Conservation (phyloP, 139 green algal species). For the Bryopsis sp. region DNA sequence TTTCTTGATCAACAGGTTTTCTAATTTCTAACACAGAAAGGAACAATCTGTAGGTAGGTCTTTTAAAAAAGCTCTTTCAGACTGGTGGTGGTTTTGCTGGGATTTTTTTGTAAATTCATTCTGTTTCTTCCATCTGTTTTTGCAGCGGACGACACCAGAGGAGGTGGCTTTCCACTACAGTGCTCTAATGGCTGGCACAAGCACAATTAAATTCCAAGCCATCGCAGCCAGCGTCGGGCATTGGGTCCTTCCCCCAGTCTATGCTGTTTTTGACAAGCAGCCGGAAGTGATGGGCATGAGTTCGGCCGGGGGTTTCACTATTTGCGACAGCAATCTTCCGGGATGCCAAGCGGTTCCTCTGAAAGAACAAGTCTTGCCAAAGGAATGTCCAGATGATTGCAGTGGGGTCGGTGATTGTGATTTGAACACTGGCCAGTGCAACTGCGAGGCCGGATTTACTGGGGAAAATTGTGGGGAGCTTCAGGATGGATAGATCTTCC, state of each 20-base stretch:
- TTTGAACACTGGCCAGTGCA: conserved; percentile 23
- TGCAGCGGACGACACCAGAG: conserved; percentile 23
- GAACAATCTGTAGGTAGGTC: too few species aligned
- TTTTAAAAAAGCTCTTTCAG: too few species aligned
- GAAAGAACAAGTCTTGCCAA: conserved; percentile 12
- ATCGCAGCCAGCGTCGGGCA: conserved; percentile 41
- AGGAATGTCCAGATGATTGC: conserved; percentile 23
- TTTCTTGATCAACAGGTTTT: too few species aligned
- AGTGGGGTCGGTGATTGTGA: conserved; percentile 25
- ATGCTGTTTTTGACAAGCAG: conserved; percentile 39
- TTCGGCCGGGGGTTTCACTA: not conserved
- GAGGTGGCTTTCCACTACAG: conserved; percentile 35
- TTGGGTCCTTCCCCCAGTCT: conserved; percentile 46
- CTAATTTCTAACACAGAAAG: too few species aligned
- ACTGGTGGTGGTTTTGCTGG: too few species aligned
- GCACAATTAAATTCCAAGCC: conserved; percentile 32
- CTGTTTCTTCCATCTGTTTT: not conserved
- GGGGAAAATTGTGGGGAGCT: conserved; percentile 23
- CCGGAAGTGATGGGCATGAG: conserved; percentile 39
- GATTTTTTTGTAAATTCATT: not conserved
- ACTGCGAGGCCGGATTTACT: conserved; percentile 23
- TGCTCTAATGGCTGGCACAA: conserved; percentile 36
- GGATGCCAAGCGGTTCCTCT: not conserved
- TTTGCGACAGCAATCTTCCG: not conserved
- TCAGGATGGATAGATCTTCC: too few species aligned